phyloP scores from a whole-genome alignment of 2,329 filamentous ascomycete genomes.

The Colletotrichum siamense region DNA sequence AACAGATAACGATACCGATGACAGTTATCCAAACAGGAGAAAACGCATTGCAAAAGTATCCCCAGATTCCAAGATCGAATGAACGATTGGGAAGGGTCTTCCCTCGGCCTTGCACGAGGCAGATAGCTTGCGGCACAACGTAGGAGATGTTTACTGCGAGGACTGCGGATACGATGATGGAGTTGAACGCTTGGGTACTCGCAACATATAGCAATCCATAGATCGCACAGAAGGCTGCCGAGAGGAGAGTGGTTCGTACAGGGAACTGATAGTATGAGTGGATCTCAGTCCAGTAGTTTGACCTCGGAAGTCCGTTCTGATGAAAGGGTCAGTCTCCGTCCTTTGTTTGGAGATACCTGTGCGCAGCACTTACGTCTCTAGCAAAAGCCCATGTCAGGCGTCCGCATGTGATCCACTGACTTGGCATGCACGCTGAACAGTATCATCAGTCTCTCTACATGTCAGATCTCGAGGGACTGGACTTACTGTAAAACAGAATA shows the following conservation, averaged over 20 bases:
- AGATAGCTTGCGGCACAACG: conserved; percentile 30
- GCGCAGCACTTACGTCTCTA: conserved; percentile 29
- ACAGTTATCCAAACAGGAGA: conserved; percentile 25
- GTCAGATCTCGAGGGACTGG: not conserved
- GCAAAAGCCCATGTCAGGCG: conserved; percentile 37
- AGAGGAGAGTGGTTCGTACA: conserved; percentile 31
- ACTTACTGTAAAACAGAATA: not conserved
- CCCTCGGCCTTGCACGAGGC: conserved; percentile 21
- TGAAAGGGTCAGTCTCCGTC: not conserved
- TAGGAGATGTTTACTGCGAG: conserved; percentile 34
- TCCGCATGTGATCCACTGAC: conserved; percentile 34
- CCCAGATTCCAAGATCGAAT: conserved; percentile 25
- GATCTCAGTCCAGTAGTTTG: conserved; percentile 30
- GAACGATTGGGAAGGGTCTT: conserved; percentile 22
- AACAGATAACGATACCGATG: conserved; percentile 28
- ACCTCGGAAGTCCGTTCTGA: conserved; percentile 27
- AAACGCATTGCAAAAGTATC: conserved; percentile 27
- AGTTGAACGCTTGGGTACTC: conserved; percentile 35
- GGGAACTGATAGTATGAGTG: conserved; percentile 27
- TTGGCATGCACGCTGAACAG: conserved; percentile 26
- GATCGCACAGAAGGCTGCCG: conserved; percentile 29
- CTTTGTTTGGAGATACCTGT: not conserved
- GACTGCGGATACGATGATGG: conserved; percentile 34
- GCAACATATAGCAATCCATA: conserved; percentile 38
- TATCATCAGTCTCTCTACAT: not conserved